Conservation (phyloP, 352 stramenopile genomes). For the Globisporangium radiosum region DNA sequence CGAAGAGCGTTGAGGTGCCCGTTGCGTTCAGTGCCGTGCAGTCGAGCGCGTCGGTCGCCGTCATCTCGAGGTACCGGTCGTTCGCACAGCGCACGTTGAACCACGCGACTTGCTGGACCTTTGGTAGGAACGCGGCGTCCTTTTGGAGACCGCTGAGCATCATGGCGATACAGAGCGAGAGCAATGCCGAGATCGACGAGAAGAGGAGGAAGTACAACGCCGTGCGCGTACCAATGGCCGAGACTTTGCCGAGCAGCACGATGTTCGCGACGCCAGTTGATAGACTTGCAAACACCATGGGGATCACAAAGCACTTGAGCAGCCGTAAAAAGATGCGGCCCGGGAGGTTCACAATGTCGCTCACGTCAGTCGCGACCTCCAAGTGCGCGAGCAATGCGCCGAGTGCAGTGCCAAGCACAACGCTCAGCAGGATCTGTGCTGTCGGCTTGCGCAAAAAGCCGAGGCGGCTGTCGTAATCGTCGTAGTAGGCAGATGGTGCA, state of each 20-base stretch:
- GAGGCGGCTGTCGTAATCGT: conserved; percentile 14
- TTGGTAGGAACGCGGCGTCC: background rate
- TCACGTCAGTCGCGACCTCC: conserved; percentile 27
- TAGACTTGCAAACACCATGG: conserved; percentile 66
- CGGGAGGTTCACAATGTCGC: conserved; percentile 28
- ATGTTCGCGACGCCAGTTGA: conserved; percentile 56
- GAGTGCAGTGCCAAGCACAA: conserved; percentile 23
- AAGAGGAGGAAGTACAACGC: conserved; percentile 43
- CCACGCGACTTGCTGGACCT: background rate
- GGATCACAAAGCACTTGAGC: conserved; percentile 48
- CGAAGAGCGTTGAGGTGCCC: conserved; percentile 23
- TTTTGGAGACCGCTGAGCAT: conserved; percentile 29
- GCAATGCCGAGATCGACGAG: conserved; percentile 21
- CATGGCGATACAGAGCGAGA: conserved; percentile 43
- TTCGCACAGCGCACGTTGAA: conserved; percentile 33
- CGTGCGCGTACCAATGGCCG: conserved; percentile 42
- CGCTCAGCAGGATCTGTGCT: conserved; percentile 36
- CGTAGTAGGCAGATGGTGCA: conserved; percentile 4
- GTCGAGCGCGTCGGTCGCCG: conserved; percentile 12
- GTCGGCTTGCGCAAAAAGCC: conserved; percentile 24
- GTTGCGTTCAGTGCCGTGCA: conserved; percentile 20
- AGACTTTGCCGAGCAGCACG: conserved; percentile 60
- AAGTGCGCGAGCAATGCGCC: conserved; percentile 28
- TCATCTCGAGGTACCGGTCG: conserved; percentile 26
- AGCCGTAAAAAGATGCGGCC: conserved; percentile 39